Base-by-base conservation (phyloP, 345 rosid genomes). In the Tarenaya hassleriana region DNA sequence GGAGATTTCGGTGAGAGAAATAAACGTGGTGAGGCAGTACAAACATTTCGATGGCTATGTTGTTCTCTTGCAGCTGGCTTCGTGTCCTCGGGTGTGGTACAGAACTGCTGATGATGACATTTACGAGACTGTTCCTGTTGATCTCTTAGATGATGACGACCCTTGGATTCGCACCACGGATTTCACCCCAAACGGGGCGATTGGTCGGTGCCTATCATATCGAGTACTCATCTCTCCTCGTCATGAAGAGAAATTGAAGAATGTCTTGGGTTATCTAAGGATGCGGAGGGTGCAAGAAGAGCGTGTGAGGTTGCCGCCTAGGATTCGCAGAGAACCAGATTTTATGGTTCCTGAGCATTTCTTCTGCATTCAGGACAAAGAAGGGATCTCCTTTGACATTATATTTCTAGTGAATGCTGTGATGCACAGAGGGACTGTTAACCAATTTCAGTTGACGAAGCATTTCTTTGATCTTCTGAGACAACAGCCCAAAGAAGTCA, bases 161-260 rank as follows among this genome's bases (percentile, higher is more conserved):
- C 97, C 95, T 61, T 90, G 97, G 96, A 86, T 90, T 55, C 72
- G 84, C 46, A 86, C 96, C 32, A 84, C 94, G 18, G 96, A 86
- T 77, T 82, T 84, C 59, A 82, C 91, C 0, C 68, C 67, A 16
- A 69, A 76, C 54, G 87, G 96, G 13, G 89, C 94, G 31, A 63
- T 86, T 59, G 84, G 94, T 50, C 84, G 87, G 5, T 77, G 92
- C 47, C 79, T 71, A 43, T 64, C 68, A 11, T 90, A 80, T 53
- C 71, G 83, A 61, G 60, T 84, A 56, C 75, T 73, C 29, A 65
- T 86, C 33, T 73, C 78, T 44, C 73, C 92, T 35, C 87, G 88
- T 50, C 75, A 80, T 72, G 87, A 81, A 38, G 31, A 8, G 44
- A 84, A 82, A 67, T 44, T 84, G 75, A 58, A 32, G 34, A 80